phyloP scores from a whole-genome alignment of 2,329 filamentous ascomycete genomes.

The Coniochaeta pulveracea region DNA sequence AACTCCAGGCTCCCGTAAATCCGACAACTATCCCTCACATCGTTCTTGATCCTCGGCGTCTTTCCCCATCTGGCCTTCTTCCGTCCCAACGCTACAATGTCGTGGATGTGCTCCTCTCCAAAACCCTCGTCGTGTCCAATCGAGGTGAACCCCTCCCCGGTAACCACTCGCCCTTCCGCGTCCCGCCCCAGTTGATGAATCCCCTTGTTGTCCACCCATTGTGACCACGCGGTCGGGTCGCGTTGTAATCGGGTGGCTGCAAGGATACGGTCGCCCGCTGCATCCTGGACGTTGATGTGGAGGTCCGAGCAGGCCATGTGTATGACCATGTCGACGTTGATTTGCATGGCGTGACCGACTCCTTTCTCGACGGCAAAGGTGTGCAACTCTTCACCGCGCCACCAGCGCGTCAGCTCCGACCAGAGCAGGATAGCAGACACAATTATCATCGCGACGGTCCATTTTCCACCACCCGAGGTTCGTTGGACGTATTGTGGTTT shows the following conservation, averaged over 20 bases:
- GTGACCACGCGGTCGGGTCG: conserved; percentile 68
- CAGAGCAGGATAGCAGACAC: conserved; percentile 66
- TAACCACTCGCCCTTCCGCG: conserved; percentile 39
- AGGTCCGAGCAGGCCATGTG: conserved; percentile 78
- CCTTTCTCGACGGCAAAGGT: conserved; percentile 92
- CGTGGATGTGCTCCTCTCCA: conserved; percentile 76
- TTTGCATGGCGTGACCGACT: conserved; percentile 74
- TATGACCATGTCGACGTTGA: conserved; percentile 92
- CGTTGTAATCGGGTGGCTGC: conserved; percentile 63
- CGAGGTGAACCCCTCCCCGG: conserved; percentile 47
- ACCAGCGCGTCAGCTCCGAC: conserved; percentile 74
- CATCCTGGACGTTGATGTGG: conserved; percentile 96
- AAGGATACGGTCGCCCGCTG: conserved; percentile 81
- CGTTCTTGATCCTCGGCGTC: conserved; percentile 55
- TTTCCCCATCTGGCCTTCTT: conserved; percentile 58
- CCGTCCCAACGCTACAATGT: conserved; percentile 65
- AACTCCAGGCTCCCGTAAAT: conserved; percentile 83
- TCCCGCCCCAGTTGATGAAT: conserved; percentile 50
- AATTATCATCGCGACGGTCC: conserved; percentile 73
- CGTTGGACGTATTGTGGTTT: conserved; percentile 85
- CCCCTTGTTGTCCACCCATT: conserved; percentile 67
- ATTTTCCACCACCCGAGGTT: conserved; percentile 81
- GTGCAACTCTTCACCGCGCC: conserved; percentile 71
- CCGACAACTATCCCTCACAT: conserved; percentile 63
- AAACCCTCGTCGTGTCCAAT: conserved; percentile 50